Evolutionary conservation across 1,139 yeast species (phyloP), one percentile per base, ranked within the genome.

Genomic region (Trichomonascaceae sp.): DNA sequence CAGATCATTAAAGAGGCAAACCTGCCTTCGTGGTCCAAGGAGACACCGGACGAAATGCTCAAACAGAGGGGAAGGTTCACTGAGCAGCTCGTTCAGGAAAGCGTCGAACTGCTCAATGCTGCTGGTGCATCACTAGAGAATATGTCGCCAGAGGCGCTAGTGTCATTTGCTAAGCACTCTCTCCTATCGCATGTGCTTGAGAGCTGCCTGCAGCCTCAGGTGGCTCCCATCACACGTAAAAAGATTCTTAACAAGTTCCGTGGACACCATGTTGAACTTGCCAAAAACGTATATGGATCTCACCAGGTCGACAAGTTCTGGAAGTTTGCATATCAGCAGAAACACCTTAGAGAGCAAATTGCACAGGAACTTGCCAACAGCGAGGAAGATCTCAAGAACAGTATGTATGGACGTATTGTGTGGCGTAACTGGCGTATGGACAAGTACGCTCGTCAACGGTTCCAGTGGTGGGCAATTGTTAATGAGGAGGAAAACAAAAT

Each of bases 361-460:
- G 96, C 93, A 1, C 67, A 69, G 14, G 79, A 76, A 39, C 62
- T 89, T 39, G 52, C 64, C 23, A 64, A 62, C n/a, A 70, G 75
- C 30, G 69, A 76, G 23, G 76, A 71, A 22, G 67, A 69, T 43
- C 79, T 89, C 27, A 85, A 89, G 59, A 82, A 77, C 43, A 79
- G 93, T 52, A 70, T 65, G 16, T 89, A 89, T 50, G 98, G 98
- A 30, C 73, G 79, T 52, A 69, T 76, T 45, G 97, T 89, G 1
- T 89, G 97, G 97, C 81, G 80, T 51, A 89, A 87, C 54, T 89
- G 97, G 97, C 60, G 70, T 22, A 70, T 85, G 76, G 95, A 84
- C 51, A 59, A 74, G 46, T 82, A 75, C 49, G 55, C 64, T 9
- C 69, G 95, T 52, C 76, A 76, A 56, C 74, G 78, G 53, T 71